Evolutionary conservation across 2,329 filamentous ascomycete genomes (phyloP).

Genomic region (Ophiostoma angusticollis): DNA sequence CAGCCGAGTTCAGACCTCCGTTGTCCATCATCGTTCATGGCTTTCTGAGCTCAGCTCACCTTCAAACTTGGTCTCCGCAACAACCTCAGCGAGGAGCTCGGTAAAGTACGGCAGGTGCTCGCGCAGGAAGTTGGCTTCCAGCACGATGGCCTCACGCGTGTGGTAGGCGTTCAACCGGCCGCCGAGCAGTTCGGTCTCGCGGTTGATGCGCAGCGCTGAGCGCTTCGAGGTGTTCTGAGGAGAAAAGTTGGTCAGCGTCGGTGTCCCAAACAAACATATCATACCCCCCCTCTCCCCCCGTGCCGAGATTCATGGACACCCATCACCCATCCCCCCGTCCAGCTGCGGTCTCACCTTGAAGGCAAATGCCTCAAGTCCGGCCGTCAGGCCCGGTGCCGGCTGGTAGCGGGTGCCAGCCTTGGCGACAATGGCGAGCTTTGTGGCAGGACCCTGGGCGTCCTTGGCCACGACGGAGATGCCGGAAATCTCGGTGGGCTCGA

Average conservation of each 20-base stretch:
- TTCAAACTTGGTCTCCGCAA: conserved; percentile 76
- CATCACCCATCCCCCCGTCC: no score
- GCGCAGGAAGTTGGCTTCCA: conserved; percentile 89
- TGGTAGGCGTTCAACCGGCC: conserved; percentile 79
- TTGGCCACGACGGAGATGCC: conserved; percentile 89
- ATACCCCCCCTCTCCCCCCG: not conserved
- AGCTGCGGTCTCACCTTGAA: conserved; percentile 61
- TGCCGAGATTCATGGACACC: no score
- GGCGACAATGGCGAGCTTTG: conserved; percentile 79
- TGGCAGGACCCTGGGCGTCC: conserved; percentile 77
- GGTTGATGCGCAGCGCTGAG: conserved; percentile 81
- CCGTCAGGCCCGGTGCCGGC: conserved; percentile 75
- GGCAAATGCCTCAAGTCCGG: conserved; percentile 86
- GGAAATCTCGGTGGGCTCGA: conserved; percentile 72
- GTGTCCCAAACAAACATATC: not conserved
- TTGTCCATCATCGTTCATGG: not conserved
- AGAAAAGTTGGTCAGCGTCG: not conserved
- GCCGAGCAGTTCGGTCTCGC: conserved; percentile 91
- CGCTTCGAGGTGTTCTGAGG: conserved; percentile 70
- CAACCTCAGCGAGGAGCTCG: conserved; percentile 86
- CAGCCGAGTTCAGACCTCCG: not conserved
- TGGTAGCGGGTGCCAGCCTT: conserved; percentile 94
- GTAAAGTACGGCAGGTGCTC: conserved; percentile 95
- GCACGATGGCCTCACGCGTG: conserved; percentile 81
- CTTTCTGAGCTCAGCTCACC: conserved; percentile 34